phyloP scores from a whole-genome alignment of 176 grass and related monocot species.

The Sorghum bicolor region DNA sequence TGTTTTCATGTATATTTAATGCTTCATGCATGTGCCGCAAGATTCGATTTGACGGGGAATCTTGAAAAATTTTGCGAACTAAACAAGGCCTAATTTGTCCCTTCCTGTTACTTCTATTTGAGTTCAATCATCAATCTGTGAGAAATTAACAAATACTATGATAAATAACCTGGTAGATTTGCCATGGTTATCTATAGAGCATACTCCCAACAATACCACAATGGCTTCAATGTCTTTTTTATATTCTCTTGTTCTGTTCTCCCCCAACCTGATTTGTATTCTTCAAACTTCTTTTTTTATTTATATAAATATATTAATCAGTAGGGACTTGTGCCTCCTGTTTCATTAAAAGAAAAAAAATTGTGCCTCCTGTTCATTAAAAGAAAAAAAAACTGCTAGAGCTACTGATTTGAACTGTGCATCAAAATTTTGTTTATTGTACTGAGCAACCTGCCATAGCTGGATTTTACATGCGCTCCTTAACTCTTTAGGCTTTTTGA shows the following conservation, averaged over 20 bases:
- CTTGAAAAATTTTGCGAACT: too few species aligned
- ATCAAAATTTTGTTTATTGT: slow-evolving; percentile 9
- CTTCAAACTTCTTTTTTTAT: background rate
- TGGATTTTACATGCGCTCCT: background rate
- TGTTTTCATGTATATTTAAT: too few species aligned
- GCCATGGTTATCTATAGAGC: background rate
- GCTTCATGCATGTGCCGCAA: too few species aligned
- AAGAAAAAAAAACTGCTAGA: background rate
- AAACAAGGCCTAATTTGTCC: too few species aligned
- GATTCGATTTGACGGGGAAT: too few species aligned
- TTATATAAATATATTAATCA: background rate
- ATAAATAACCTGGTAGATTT: background rate
- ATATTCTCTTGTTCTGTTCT: background rate
- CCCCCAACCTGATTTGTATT: background rate
- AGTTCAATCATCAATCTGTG: background rate
- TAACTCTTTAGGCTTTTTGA: background rate
- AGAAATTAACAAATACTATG: background rate
- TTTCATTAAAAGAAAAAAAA: background rate
- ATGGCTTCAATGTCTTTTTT: background rate
- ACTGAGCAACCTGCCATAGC: background rate
- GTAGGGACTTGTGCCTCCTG: background rate
- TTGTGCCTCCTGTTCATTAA: too few species aligned
- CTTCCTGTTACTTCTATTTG: slow-evolving; percentile 8
- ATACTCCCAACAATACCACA: background rate
- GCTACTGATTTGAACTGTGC: background rate